Evolutionary conservation across 148 eudicot genomes (phyloP).

Genomic region (Chenopodium suecicum): DNA sequence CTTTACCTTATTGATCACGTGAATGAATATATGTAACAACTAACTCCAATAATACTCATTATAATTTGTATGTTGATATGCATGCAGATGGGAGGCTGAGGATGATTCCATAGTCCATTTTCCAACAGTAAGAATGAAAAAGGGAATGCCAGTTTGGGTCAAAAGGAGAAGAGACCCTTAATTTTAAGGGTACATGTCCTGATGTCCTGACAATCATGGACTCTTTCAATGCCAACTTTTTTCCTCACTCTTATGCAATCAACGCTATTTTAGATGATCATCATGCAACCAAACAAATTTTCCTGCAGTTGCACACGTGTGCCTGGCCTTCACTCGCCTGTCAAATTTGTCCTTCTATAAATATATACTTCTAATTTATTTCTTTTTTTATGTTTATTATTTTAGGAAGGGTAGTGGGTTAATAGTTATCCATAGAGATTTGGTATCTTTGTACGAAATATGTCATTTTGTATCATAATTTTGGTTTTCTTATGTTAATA

Average conservation of each 20-base stretch:
- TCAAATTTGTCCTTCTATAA: constrained; percentile 8
- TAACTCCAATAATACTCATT: too few relatives aligned
- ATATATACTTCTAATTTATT: neutral
- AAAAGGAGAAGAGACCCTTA: constrained; percentile 42
- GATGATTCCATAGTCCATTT: constrained; percentile 77
- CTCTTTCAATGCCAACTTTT: constrained; percentile 10
- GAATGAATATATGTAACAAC: too few relatives aligned
- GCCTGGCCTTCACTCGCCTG: constrained; percentile 17
- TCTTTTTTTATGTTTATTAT: neutral
- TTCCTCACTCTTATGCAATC: constrained; percentile 19
- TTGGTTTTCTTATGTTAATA: neutral
- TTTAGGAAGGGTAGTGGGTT: neutral
- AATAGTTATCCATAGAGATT: neutral
- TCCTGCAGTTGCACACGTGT: constrained; percentile 29
- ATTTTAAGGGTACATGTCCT: neutral
- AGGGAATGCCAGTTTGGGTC: constrained; percentile 81
- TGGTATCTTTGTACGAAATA: neutral
- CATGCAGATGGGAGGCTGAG: constrained; percentile 77
- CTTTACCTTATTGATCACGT: neutral
- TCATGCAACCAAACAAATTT: constrained; percentile 13
- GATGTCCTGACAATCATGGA: neutral
- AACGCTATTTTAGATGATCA: constrained; percentile 4
- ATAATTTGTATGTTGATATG: neutral
- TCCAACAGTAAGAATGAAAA: constrained; percentile 86
- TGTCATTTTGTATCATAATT: constrained; percentile 4